These are phyloP conservation scores for Plenodomus tracheiphilus DNA, from an alignment of 2,329 filamentous ascomycete species.

Conservation along the genomic window DNA sequence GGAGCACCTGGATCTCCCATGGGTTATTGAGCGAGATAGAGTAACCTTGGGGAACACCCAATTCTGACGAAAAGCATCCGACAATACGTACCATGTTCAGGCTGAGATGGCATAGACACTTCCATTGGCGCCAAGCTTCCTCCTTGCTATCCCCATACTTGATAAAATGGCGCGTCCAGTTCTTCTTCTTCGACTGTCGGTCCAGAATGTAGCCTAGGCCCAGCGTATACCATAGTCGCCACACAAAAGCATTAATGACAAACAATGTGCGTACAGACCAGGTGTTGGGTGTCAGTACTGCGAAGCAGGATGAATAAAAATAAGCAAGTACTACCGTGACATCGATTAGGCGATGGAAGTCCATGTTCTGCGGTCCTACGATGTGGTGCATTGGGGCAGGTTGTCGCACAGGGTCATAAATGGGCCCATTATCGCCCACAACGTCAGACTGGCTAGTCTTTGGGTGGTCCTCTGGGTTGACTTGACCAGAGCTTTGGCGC, in stretches of 20 bases:
- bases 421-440: slow-evolving; percentile 39
- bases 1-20: not conserved
- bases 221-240: slow-evolving; percentile 90
- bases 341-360: slow-evolving; percentile 86
- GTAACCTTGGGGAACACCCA: no score
- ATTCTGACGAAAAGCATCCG: no score
- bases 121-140: slow-evolving; percentile 98
- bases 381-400: slow-evolving; percentile 79
- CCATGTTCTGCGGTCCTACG: slow-evolving; percentile 79
- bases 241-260: slow-evolving; percentile 75
- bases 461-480: slow-evolving; percentile 45
- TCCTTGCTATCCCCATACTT: slow-evolving; percentile 90
- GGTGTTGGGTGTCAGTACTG: slow-evolving; percentile 77
- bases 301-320: slow-evolving; percentile 73
- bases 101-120: slow-evolving; percentile 90
- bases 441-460: slow-evolving; percentile 42
- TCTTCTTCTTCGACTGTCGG: slow-evolving; percentile 84
- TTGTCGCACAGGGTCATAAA: slow-evolving; percentile 50
- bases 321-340: slow-evolving; percentile 76
- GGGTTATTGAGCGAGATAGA: no score
- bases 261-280: slow-evolving; percentile 76
- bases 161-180: slow-evolving; percentile 96
- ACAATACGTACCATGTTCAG: slow-evolving; percentile 64
- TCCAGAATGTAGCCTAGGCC: slow-evolving; percentile 85
- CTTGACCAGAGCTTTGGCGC: slow-evolving; percentile 46